Evolutionary conservation across 2,329 filamentous ascomycete genomes (phyloP).

Genomic region (Spiromastix sp.): DNA sequence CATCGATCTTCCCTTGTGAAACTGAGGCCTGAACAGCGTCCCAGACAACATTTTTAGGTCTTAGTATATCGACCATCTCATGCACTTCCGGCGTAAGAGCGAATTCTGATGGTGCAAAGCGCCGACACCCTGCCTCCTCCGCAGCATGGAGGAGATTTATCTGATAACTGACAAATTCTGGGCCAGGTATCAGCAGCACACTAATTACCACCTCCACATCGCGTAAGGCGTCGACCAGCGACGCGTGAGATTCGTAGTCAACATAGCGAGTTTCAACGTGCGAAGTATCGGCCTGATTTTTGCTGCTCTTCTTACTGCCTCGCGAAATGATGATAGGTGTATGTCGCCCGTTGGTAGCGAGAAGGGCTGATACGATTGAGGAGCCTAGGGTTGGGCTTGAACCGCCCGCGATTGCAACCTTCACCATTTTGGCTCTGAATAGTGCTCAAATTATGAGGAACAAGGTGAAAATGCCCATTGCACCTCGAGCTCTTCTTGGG

Average conservation of each 20-base stretch:
- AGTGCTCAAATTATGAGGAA: too few relatives aligned
- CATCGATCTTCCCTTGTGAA: conserved; percentile 16
- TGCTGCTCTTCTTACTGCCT: conserved; percentile 6
- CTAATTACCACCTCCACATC: conserved; percentile 20
- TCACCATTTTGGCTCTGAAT: conserved; percentile 9
- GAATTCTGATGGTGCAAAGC: conserved; percentile 39
- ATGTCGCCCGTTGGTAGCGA: conserved; percentile 13
- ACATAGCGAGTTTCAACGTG: conserved; percentile 17
- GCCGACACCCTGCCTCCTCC: conserved; percentile 32
- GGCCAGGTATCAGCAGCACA: conserved; percentile 15
- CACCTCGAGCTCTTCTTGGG: too few relatives aligned
- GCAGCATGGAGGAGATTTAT: conserved; percentile 33
- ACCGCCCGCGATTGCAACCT: conserved; percentile 7
- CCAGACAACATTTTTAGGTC: conserved; percentile 17
- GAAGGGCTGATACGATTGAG: conserved; percentile 9
- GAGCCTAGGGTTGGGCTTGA: conserved; percentile 5
- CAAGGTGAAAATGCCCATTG: too few relatives aligned
- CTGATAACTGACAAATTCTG: conserved; percentile 23
- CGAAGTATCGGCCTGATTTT: conserved; percentile 5
- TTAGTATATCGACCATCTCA: conserved; percentile 14
- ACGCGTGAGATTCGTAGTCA: conserved; percentile 17
- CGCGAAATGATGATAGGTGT: conserved; percentile 21
- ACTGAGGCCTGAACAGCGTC: conserved; percentile 16
- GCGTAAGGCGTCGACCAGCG: conserved; percentile 13
- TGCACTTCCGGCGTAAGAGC: conserved; percentile 14